Conservation (phyloP, 805 yeast genomes). For the Saturnispora dispora region DNA sequence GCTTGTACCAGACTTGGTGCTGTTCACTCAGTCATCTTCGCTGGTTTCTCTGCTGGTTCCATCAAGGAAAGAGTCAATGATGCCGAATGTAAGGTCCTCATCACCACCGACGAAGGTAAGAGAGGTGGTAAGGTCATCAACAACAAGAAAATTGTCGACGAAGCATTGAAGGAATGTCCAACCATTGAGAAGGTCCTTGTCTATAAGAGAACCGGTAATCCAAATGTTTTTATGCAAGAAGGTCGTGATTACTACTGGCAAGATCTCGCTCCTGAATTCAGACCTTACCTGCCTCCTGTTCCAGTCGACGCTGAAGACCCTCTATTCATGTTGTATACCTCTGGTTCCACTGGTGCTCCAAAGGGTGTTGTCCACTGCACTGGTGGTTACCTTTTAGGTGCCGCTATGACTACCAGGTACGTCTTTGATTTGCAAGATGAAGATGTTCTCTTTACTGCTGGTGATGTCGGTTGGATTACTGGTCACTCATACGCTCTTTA, state of each 20-base stretch:
- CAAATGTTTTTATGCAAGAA: constrained; percentile 57
- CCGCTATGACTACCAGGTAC: constrained; percentile 83
- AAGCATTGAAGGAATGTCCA: constrained; percentile 72
- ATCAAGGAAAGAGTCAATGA: constrained; percentile 84
- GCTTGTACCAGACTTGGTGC: constrained; percentile 95
- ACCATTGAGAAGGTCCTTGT: constrained; percentile 77
- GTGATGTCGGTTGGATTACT: constrained; percentile 99
- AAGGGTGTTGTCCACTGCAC: constrained; percentile 96
- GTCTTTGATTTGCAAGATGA: constrained; percentile 87
- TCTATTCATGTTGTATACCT: constrained; percentile 86
- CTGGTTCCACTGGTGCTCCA: constrained; percentile 98
- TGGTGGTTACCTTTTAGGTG: constrained; percentile 91
- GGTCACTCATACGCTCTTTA: constrained; percentile 95
- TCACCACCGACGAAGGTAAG: constrained; percentile 91
- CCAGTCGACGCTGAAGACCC: constrained; percentile 93
- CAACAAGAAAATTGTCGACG: constrained; percentile 92
- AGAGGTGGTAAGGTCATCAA: constrained; percentile 92
- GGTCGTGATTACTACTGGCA: constrained; percentile 96
- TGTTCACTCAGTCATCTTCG: constrained; percentile 90
- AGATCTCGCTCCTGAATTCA: constrained; percentile 72
- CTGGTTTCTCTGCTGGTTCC: constrained; percentile 93
- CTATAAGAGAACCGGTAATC: constrained; percentile 76
- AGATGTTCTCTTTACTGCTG: constrained; percentile 90
- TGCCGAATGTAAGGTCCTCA: constrained; percentile 76
- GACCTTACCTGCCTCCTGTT: constrained; percentile 78